A percentile compares a stretch with the other conserved stretches of the same genome.
phyloP scores from a whole-genome alignment of 2,329 filamentous ascomycete genomes.

The Neofusicoccum parvum region DNA sequence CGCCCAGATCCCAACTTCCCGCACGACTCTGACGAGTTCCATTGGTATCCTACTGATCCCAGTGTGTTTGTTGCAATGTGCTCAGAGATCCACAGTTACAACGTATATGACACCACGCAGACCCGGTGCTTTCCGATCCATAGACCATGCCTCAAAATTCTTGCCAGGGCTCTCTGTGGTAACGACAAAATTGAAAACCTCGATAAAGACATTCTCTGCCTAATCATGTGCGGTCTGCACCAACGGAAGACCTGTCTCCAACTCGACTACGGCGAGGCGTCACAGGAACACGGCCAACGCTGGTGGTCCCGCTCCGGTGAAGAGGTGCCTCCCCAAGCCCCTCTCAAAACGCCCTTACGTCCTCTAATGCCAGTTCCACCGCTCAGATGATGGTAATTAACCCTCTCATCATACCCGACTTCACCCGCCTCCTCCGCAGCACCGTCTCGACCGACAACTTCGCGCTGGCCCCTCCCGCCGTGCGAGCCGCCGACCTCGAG shows the following conservation, averaged over 20 bases:
- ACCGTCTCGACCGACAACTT: conserved; percentile 22
- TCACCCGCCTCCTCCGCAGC: conserved; percentile 21
- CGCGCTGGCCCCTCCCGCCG: neutral
- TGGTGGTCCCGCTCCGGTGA: conserved; percentile 26
- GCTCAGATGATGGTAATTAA: conserved; percentile 24
- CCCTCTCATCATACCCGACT: conserved; percentile 11
- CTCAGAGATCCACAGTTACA: conserved; percentile 20
- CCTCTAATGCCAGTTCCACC: neutral
- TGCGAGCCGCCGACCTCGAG: conserved; percentile 17
- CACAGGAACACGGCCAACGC: conserved; percentile 16
- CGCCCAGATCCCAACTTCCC: neutral
- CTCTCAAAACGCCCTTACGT: neutral
- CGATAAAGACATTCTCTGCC: conserved; percentile 26
- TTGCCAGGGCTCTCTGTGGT: conserved; percentile 24
- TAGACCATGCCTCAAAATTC: conserved; percentile 26
- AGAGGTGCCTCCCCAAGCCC: conserved; percentile 20
- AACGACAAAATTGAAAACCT: conserved; percentile 14
- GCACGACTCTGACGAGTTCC: neutral
- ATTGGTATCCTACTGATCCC: neutral
- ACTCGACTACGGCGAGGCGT: conserved; percentile 25
- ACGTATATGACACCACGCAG: conserved; percentile 4
- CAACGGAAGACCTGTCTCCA: neutral
- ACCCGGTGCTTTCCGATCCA: conserved; percentile 27
- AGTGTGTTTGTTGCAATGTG: neutral
- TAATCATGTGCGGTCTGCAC: neutral